Evolutionary conservation across 352 stramenopile species (phyloP).

Genomic region (Phytophthora syringae): DNA sequence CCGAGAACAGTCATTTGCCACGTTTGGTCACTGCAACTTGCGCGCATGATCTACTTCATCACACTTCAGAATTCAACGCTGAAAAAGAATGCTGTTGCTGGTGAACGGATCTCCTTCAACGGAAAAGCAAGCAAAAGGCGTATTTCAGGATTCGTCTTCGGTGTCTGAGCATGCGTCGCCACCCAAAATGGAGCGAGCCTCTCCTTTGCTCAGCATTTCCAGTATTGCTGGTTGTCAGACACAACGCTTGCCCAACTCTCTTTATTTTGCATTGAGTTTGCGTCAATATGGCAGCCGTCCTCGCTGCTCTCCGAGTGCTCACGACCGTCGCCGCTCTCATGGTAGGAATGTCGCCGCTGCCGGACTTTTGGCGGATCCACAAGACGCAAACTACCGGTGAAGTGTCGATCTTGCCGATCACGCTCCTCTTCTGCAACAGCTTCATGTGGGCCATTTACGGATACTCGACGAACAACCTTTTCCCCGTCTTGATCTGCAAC

Average conservation of each 20-base stretch:
- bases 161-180: conserved; percentile 12
- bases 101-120: no score
- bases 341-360: conserved; percentile 40
- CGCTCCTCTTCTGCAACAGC: conserved; percentile 41
- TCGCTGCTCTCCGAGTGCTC: conserved; percentile 37
- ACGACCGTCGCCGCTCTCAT: conserved; percentile 34
- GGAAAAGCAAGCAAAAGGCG: not conserved
- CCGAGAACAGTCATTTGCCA: no score
- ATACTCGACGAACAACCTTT: conserved; percentile 40
- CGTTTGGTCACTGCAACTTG: no score
- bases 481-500: conserved; percentile 39
- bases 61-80: no score
- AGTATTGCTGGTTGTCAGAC: conserved; percentile 15
- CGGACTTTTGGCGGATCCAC: conserved; percentile 42
- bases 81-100: no score
- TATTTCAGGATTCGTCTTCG: conserved; percentile 12
- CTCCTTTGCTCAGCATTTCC: conserved; percentile 18
- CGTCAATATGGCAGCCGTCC: conserved; percentile 9
- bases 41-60: no score
- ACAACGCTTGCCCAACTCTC: conserved; percentile 1
- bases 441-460: conserved; percentile 53
- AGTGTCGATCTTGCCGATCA: conserved; percentile 40
- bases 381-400: conserved; percentile 38
- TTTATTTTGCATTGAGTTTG: not conserved
- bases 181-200: no score